Evolutionary conservation across 2,329 filamentous ascomycete species (phyloP).

Genomic region (Knufia petricola): DNA sequence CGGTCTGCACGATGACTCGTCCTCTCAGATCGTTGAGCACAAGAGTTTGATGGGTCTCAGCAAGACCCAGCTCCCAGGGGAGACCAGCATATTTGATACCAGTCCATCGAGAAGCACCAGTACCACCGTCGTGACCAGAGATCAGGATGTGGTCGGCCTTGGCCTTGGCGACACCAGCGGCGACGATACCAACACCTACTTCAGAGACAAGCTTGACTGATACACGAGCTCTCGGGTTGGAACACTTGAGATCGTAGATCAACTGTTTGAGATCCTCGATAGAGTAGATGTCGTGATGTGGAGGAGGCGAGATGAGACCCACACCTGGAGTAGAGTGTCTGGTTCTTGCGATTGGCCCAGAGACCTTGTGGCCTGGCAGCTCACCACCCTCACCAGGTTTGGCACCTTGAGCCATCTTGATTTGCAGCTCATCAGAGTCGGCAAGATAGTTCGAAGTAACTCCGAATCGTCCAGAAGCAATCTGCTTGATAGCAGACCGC

Average conservation of each 20-base stretch:
- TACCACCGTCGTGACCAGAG: slow-evolving; percentile 93
- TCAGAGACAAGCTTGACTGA: slow-evolving; percentile 98
- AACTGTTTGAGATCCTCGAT: slow-evolving; percentile 97
- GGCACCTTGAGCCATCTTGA: slow-evolving; percentile 98
- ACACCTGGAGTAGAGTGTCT: slow-evolving; percentile 94
- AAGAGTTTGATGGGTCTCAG: slow-evolving; percentile 92
- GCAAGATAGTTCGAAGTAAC: slow-evolving; percentile 91
- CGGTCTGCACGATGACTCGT: slow-evolving; percentile 90
- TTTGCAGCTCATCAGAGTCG: slow-evolving; percentile 91
- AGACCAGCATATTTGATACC: slow-evolving; percentile 98
- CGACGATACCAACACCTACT: slow-evolving; percentile 93
- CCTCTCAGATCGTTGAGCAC: slow-evolving; percentile 93
- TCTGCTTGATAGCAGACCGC: slow-evolving; percentile 95
- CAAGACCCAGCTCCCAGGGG: slow-evolving; percentile 92
- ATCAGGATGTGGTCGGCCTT: slow-evolving; percentile 96
- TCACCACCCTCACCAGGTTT: slow-evolving; percentile 98
- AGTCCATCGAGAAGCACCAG: slow-evolving; percentile 92
- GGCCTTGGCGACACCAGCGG: slow-evolving; percentile 92
- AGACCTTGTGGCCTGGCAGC: slow-evolving; percentile 92
- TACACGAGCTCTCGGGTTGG: slow-evolving; percentile 80
- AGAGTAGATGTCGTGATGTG: slow-evolving; percentile 96
- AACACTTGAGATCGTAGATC: slow-evolving; percentile 96
- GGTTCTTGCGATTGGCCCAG: slow-evolving; percentile 83
- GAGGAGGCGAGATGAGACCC: slow-evolving; percentile 88
- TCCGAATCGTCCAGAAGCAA: slow-evolving; percentile 90